These are phyloP conservation scores for Trichophyton benhamiae DNA, from an alignment of 2,329 filamentous ascomycete species.

Conservation along the genomic window DNA sequence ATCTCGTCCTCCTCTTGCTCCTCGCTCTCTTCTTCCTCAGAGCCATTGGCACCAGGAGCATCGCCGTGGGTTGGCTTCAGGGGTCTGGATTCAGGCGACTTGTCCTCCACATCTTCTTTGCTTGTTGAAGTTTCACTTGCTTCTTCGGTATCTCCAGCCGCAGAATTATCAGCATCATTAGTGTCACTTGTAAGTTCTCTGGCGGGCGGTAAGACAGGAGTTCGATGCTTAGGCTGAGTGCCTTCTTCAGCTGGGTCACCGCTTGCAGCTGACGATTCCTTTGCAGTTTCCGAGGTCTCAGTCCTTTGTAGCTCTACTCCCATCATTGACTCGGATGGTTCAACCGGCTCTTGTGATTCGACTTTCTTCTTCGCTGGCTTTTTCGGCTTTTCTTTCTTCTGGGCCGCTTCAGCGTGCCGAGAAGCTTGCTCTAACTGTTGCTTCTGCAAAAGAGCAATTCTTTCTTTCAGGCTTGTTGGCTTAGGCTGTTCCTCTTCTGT, in stretches of 20 bases:
- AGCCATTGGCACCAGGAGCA: constrained; percentile 36
- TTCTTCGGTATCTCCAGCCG: constrained; percentile 51
- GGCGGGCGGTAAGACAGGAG: constrained; percentile 30
- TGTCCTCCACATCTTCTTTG: constrained; percentile 62
- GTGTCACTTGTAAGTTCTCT: constrained; percentile 48
- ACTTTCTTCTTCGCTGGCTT: constrained; percentile 55
- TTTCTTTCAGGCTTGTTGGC: constrained; percentile 83
- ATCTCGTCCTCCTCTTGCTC: constrained; percentile 75
- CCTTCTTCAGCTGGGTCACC: constrained; percentile 13
- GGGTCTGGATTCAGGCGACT: constrained; percentile 12
- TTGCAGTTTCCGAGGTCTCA: constrained; percentile 23
- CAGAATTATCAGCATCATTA: constrained; percentile 55
- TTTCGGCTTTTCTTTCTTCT: constrained; percentile 83
- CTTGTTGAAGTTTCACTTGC: constrained; percentile 52
- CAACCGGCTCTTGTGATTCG: constrained; percentile 30
- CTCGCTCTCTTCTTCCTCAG: constrained; percentile 48
- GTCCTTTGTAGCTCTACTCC: constrained; percentile 21
- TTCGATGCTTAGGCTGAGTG: constrained; percentile 18
- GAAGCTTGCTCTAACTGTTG: constrained; percentile 84
- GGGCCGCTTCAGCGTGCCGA: constrained; percentile 61
- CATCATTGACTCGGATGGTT: constrained; percentile 16
- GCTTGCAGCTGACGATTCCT: constrained; percentile 27
- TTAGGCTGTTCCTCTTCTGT: constrained; percentile 69
- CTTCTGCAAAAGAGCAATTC: constrained; percentile 85
- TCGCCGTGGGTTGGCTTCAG: constrained; percentile 32